phyloP scores from a whole-genome alignment of 441 rosid species.

The Eruca vesicaria region DNA sequence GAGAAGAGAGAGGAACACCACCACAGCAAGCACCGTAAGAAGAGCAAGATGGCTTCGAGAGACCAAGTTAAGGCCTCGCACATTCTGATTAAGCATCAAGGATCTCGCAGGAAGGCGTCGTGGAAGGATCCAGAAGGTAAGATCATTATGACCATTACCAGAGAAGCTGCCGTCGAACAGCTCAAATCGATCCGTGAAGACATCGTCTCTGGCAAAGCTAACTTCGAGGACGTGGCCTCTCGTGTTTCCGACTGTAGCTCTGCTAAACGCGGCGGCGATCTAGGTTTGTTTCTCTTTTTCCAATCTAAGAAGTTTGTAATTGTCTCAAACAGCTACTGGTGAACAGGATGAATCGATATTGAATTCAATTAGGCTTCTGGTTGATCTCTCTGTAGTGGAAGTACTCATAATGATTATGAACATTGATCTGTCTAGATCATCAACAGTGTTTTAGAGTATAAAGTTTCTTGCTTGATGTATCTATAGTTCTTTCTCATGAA shows the following conservation, averaged over 20 bases:
- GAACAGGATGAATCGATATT: background rate
- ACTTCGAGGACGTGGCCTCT: constrained; percentile 76
- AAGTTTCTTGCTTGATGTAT: background rate
- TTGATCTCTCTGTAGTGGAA: background rate
- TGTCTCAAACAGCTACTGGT: background rate
- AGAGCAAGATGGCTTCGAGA: constrained; percentile 60
- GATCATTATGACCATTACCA: constrained; percentile 59
- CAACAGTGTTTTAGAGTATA: background rate
- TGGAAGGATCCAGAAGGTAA: constrained; percentile 98
- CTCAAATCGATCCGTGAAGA: constrained; percentile 76
- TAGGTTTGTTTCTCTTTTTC: constrained; percentile 50
- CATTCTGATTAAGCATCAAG: constrained; percentile 87
- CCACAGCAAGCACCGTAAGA: constrained; percentile 39
- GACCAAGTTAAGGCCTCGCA: constrained; percentile 83
- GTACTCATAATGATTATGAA: background rate
- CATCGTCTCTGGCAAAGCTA: constrained; percentile 71
- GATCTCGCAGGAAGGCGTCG: constrained; percentile 86
- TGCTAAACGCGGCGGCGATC: constrained; percentile 97
- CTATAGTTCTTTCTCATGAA: background rate
- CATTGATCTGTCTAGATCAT: background rate
- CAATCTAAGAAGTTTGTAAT: background rate
- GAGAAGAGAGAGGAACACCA: constrained; percentile 29
- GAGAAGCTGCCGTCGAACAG: constrained; percentile 71
- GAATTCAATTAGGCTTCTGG: background rate
- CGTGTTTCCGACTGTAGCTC: constrained; percentile 91